phyloP scores from a whole-genome alignment of 148 eudicot genomes.

The Arbutus unedo region DNA sequence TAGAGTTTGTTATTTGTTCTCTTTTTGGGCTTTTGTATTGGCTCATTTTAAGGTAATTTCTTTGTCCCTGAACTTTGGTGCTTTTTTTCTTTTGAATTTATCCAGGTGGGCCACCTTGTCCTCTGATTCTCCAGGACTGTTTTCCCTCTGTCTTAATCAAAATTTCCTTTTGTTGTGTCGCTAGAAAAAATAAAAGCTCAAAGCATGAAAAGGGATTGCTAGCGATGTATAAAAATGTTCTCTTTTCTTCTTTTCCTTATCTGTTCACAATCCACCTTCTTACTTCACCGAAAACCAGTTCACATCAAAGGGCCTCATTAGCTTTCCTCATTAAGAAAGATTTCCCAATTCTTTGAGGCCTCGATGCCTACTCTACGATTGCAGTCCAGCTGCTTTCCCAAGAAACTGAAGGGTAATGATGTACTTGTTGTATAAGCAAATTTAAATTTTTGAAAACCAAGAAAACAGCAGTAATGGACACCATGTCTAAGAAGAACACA shows the following conservation, averaged over 20 bases:
- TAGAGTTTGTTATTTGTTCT: background rate
- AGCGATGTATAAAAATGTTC: no score
- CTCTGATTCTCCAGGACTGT: no score
- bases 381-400: conserved; percentile 6
- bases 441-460: background rate
- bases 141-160: no score
- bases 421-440: background rate
- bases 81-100: background rate
- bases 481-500: background rate
- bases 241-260: no score
- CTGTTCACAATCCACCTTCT: background rate
- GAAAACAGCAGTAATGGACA: background rate
- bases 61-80: background rate
- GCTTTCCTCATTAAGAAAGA: background rate
- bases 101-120: no score
- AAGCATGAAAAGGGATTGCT: no score
- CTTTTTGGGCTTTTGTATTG: background rate
- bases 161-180: no score
- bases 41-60: background rate
- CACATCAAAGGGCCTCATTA: background rate
- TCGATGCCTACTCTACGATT: background rate
- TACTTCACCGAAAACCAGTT: background rate
- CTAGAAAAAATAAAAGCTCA: no score
- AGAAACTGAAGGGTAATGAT: background rate
- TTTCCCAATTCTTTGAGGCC: background rate